Percentiles rank a stretch among this genome's conserved stretches.
Conservation (phyloP, 371 early-diverging fungal species). For the Mortierella sp. region DNA sequence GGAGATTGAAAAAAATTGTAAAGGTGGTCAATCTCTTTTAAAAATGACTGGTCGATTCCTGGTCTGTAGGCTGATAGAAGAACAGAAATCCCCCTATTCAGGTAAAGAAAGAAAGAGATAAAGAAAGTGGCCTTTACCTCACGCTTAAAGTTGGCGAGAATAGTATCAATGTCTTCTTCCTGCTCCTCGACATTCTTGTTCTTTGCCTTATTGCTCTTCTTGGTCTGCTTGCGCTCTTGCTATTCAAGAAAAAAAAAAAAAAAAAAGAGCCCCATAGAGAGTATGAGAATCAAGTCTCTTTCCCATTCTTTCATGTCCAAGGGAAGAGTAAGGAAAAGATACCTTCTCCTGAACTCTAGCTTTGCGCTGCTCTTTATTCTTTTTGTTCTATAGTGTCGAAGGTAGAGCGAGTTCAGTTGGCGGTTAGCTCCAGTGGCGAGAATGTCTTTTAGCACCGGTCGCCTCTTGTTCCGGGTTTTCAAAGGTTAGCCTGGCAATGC, state of each 20-base stretch:
- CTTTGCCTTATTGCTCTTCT: slow-evolving; percentile 58
- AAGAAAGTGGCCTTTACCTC: slow-evolving; percentile 40
- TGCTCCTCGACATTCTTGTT: slow-evolving; percentile 58
- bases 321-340: neutral
- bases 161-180: slow-evolving; percentile 72
- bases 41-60: neutral
- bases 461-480: no score
- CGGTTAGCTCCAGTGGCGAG: no score
- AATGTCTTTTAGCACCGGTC: no score
- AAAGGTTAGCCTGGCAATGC: no score
- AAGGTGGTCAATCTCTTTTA: no score
- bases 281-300: neutral
- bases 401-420: neutral
- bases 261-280: neutral
- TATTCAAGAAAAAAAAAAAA: neutral
- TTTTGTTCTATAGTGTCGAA: neutral
- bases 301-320: neutral
- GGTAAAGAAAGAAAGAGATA: no score
- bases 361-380: neutral
- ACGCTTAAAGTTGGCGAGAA: slow-evolving; percentile 63
- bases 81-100: no score
- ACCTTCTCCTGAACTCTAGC: neutral
- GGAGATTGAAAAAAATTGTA: neutral
- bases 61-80: neutral
- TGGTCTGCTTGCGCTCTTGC: slow-evolving; percentile 57